phyloP scores from a whole-genome alignment of 345 rosid species.

The Eucalyptus pumila region DNA sequence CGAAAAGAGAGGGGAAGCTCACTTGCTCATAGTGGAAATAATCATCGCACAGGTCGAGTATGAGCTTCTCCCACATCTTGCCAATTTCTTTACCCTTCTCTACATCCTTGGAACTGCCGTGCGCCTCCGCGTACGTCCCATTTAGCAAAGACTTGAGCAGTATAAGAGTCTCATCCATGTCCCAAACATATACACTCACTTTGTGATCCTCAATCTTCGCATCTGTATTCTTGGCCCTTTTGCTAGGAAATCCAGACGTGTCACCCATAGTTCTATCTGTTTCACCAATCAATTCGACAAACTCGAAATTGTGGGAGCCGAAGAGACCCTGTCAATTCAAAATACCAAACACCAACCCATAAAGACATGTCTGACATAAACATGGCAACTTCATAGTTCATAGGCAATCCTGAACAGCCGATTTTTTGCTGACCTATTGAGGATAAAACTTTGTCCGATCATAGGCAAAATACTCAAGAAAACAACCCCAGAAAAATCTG shows the following conservation, averaged over 20 bases:
- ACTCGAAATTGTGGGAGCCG: background rate
- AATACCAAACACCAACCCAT: background rate
- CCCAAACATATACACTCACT: slow-evolving; percentile 68
- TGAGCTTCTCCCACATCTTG: slow-evolving; percentile 71
- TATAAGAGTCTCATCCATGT: slow-evolving; percentile 92
- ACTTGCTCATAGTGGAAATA: slow-evolving; percentile 78
- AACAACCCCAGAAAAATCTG: background rate
- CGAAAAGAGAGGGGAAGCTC: background rate
- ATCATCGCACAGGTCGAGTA: slow-evolving; percentile 58
- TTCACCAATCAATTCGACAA: background rate
- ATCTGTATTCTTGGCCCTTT: background rate
- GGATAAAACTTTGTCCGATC: background rate
- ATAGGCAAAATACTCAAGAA: background rate
- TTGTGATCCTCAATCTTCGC: background rate
- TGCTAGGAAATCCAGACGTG: background rate
- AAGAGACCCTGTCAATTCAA: background rate
- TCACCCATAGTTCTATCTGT: background rate
- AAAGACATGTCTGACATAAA: background rate
- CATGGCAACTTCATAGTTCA: background rate
- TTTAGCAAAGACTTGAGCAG: slow-evolving; percentile 72
- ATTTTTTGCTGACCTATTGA: background rate
- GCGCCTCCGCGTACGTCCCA: slow-evolving; percentile 48
- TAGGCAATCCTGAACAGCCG: background rate
- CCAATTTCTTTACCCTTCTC: slow-evolving; percentile 65
- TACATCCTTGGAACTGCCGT: slow-evolving; percentile 44